These are phyloP conservation scores for Mycogone perniciosa DNA, from an alignment of 2,329 filamentous ascomycete species.

Conservation along the genomic window DNA sequence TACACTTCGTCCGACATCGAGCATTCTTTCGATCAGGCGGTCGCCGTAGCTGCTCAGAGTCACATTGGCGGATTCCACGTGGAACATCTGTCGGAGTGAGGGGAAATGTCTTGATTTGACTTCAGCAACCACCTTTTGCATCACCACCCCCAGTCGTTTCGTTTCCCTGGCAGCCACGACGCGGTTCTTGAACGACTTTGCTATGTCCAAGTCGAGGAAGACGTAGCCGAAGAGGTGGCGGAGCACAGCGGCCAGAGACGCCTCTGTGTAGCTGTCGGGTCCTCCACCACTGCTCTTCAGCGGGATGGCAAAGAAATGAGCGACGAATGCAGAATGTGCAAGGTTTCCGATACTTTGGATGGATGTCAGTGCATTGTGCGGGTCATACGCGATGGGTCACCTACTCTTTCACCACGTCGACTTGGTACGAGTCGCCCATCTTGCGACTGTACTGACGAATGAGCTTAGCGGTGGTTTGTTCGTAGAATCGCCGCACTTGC, in stretches of 20 bases:
- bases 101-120: neutral
- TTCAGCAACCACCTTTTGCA: constrained; percentile 40
- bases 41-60: constrained; percentile 49
- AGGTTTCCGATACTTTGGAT: constrained; percentile 37
- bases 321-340: constrained; percentile 45
- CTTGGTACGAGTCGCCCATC: constrained; percentile 24
- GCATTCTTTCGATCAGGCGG: constrained; percentile 46
- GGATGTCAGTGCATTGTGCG: neutral
- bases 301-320: constrained; percentile 46
- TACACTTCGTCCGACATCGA: constrained; percentile 45
- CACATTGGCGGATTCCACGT: constrained; percentile 9
- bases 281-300: constrained; percentile 20
- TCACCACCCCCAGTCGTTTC: constrained; percentile 40
- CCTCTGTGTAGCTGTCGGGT: constrained; percentile 31
- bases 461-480: constrained; percentile 20
- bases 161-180: constrained; percentile 39
- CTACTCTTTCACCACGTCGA: constrained; percentile 22
- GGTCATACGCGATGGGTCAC: constrained; percentile 1
- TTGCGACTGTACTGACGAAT: constrained; percentile 23
- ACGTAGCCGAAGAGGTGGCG: constrained; percentile 48
- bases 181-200: constrained; percentile 29
- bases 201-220: constrained; percentile 45
- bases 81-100: neutral
- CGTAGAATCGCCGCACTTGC: constrained; percentile 20
- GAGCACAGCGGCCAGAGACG: constrained; percentile 34